Evolutionary conservation across 2,329 filamentous ascomycete genomes (phyloP), one percentile per base, ranked within the genome.

Genomic region (Aspergillus ochraceoroseus): DNA sequence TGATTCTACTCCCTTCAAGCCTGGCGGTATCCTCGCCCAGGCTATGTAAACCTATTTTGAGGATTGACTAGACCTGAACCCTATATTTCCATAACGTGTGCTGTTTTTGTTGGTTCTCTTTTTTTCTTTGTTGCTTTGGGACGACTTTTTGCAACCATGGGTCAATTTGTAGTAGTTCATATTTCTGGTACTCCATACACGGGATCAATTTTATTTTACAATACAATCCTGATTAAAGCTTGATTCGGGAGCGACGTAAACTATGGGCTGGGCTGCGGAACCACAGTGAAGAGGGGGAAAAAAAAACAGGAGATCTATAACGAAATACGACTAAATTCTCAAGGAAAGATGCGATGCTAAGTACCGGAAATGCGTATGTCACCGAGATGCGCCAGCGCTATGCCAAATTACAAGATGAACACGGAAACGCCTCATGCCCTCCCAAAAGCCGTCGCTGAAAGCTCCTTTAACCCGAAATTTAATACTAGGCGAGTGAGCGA

Each of bases 381-480:
- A 25, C 36, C 40, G 28, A 32, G 38, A 38, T 37, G 38, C 46
- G 46, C 46, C 46, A 31, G 25, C 32, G 46, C 46, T 42, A 48
- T 46, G 46, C 43, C 31, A 31, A 7, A 18, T 11, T 30, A 26
- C 11, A 31, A 34, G 19, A 27, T 22, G 20, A 14, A 18, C n/a
- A 28, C 15, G 22, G n/a, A 18, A 9, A 29, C 18, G 6, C 28
- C 33, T 15, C 20, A 14, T n/a, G 9, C 15, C 30, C 9, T 32
- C 8, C 27, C 33, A 22, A 18, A 33, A 20, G 13, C n/a, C n/a
- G 26, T 4, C 20, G 12, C 30, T 18, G 29, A 19, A 13, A 22
- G 5, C 7, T 12, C 27, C 26, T 11, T 9, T 8, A 14, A 1
- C 19, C 26, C n/a, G n/a, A n/a, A n/a, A 8, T n/a, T 20, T 15